Conservation (phyloP, 352 stramenopile species). For the Globisporangium lucens region DNA sequence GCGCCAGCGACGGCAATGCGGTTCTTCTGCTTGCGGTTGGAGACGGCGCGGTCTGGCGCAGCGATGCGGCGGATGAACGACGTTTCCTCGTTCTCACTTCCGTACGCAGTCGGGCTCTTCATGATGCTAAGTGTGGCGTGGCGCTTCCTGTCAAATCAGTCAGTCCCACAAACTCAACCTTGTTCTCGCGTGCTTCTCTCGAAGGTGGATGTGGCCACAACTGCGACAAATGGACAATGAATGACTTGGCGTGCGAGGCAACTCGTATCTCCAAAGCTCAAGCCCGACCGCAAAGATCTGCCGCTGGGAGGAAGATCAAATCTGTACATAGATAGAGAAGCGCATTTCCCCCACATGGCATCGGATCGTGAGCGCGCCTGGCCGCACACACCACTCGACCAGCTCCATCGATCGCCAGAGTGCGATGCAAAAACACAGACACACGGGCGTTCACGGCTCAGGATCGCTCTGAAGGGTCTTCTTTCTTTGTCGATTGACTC, state of each 20-base stretch:
- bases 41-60: slow-evolving; percentile 29
- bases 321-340: too few species aligned
- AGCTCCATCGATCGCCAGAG: too few species aligned
- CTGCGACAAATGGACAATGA: slow-evolving; percentile 41
- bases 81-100: slow-evolving; percentile 56
- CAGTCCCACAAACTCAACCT: background rate
- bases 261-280: too few species aligned
- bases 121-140: slow-evolving; percentile 21
- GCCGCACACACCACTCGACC: too few species aligned
- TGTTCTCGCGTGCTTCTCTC: slow-evolving; percentile 8
- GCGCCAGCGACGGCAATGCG: slow-evolving; percentile 38
- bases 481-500: too few species aligned
- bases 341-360: too few species aligned
- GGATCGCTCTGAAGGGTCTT: too few species aligned
- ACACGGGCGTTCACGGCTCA: too few species aligned
- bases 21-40: slow-evolving; percentile 17
- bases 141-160: background rate
- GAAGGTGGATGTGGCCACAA: slow-evolving; percentile 23
- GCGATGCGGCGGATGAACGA: slow-evolving; percentile 56
- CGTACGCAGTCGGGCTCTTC: slow-evolving; percentile 53
- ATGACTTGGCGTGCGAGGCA: background rate
- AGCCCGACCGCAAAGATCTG: too few species aligned
- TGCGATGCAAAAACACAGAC: too few species aligned
- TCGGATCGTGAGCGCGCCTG: too few species aligned
- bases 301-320: too few species aligned